Base-by-base conservation (phyloP, 768 basidiomycete genomes). In the Pholiota conissans region DNA sequence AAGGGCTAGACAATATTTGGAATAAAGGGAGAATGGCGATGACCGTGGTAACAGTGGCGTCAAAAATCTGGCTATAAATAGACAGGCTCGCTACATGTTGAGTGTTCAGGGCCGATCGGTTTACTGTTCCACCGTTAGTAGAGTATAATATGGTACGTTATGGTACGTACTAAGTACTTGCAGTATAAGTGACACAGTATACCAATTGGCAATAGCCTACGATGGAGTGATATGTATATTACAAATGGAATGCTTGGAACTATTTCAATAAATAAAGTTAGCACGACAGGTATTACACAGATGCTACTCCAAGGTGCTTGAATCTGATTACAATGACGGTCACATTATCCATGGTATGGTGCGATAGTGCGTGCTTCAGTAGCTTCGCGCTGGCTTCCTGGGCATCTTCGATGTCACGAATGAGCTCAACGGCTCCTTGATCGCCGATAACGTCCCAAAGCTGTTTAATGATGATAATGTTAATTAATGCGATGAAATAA, bases 381-480 rank as follows among this genome's bases (percentile, higher is more conserved):
- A 91, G 78, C 56, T 75, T 80, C 47, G 83, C 75, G 63, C 87
- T 90, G 5, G 96, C 96, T 61, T 82, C 79, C 69, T 97, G 94
- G 9, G 97, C 86, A 69, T 97, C 90, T 24, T 76, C 67, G 32
- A 86, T 74, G 32, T 82, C 76, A 49, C 86, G 85, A 52, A 97
- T 84, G 51, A 96, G 82, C 55, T 98, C 91, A 32, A 96, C 86
- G 3, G 95, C 95, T 37, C 80, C 82, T 71, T 98, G 94, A 71
- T 99, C 97, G 39, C 85, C 86, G 35, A 88, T 84, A 16, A 99
- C 92, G 72, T 99, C 97, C 97, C 97, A 99, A 0, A 99, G 82
- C 96, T 98, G 22, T 45, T 32, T 24, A 18, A 35, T 30, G 28
- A 56, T 39, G 16, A 49, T 54, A 11, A 57, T 16, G 18, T 57